Evolutionary conservation across 805 yeast species (phyloP), one percentile per base, ranked within the genome.

Genomic region (Candida corydali): DNA sequence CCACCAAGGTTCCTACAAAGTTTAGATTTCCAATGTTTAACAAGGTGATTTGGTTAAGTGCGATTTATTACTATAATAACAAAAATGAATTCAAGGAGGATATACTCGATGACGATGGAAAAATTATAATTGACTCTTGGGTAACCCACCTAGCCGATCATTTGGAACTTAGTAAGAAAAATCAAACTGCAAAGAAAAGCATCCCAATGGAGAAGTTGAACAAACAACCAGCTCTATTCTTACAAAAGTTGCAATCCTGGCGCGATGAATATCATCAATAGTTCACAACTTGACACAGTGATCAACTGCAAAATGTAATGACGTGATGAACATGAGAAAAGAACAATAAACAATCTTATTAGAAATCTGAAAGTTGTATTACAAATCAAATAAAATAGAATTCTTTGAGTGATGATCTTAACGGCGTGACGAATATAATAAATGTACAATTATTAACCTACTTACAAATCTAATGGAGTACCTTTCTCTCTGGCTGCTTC

Each of bases 401-500:
- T 8, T 22, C 25, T 8, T 22, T 22, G 11, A 22, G 8, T 22
- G 8, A 22, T 22, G 25, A 22, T 8, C 25, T 11, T 22, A 22
- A 8, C 11, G 40, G 40, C n/a, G 33, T 29, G 34, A 39, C 26
- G 31, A 29, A 14, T 32, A 33, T 25, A 5, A 26, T 8, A n/a
- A 26, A 26, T 33, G 29, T 33, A 26, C 36, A 33, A 24, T n/a
- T 26, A 16, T 18, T 14, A 19, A 5, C n/a, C 9, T n/a, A 15
- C n/a, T 34, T 69, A 75, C 52, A 75, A 68, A 40, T 64, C 41
- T 52, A 76, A 69, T 31, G 65, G 57, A 23, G 71, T 75, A 42
- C 85, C 85, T 53, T 79, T 80, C 62, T 81, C 89, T 69, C 86
- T 82, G 63, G 88, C 95, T 56, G 93, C 76, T 70, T 88, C 94